Evolutionary conservation across 1,139 yeast genomes (phyloP), one percentile per base, ranked within the genome.

Genomic region (Candida frijolesensis): DNA sequence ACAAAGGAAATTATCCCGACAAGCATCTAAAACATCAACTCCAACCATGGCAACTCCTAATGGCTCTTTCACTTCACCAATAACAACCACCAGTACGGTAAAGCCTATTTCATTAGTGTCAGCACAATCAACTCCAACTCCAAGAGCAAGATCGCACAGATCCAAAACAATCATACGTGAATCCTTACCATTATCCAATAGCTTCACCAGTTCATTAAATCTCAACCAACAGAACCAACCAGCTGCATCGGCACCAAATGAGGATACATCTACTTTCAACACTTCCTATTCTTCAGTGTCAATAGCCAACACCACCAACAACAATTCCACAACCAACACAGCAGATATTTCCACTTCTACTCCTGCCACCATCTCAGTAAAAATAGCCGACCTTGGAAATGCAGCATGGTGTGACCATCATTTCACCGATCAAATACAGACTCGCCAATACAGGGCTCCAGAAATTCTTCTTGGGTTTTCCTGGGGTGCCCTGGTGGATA

Each of bases 101-200:
- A 42, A 37, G 25, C 37, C 49, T n/a, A 32, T 44, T 35, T 43
- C 48, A 45, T 22, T 38, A 38, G 27, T n/a, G n/a, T 38, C 42
- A 38, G 7, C 42, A 4, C 42, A 38, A 22, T 38, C 42, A 22
- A 19, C 30, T 25, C 15, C 42, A 22, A 38, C 42, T 9, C 61
- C 80, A 51, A 72, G 72, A 54, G 80, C 80, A 3, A 71, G 89
- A 53, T 72, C 87, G 51, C 74, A 89, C 25, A 78, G 96, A 60
- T 72, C 96, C 45, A 46, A 51, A 11, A 85, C 96, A 0, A 70
- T 90, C 39, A 86, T 92, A 46, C 89, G 96, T 0, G 97, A 94
- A 1, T 86, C 94, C 0, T 94, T 87, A 63, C 96, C 96, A 12
- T 71, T 89, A 48, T 95, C 96, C 18, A 38, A 38, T 22, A 38